Percentiles rank a stretch among this genome's conserved stretches.
phyloP scores from a whole-genome alignment of 1,139 yeast genomes.

The Candida pseudoviswanathii region DNA sequence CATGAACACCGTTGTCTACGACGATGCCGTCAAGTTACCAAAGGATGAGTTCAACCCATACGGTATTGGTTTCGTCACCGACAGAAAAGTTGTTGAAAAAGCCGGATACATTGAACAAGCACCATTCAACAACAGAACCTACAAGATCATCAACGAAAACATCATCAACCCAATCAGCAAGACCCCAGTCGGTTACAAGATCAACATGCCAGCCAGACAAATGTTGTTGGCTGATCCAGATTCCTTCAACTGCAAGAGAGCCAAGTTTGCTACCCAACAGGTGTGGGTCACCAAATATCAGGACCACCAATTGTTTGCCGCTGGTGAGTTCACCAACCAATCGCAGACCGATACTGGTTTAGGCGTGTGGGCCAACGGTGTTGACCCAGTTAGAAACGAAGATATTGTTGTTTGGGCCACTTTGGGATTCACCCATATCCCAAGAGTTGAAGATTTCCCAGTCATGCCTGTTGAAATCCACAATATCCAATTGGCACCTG shows the following conservation, averaged over 20 bases:
- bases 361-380: conserved; percentile 66
- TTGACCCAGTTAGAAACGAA: conserved; percentile 74
- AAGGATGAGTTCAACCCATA: conserved; percentile 62
- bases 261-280: conserved; percentile 72
- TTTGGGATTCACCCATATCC: conserved; percentile 83
- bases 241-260: conserved; percentile 66
- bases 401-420: conserved; percentile 89
- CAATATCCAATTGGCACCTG: conserved; percentile 69
- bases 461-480: conserved; percentile 87
- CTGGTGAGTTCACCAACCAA: conserved; percentile 82
- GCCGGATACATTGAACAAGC: conserved; percentile 76
- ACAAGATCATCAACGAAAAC: conserved; percentile 79
- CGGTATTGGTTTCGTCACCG: conserved; percentile 74
- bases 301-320: conserved; percentile 70
- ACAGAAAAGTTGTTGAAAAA: conserved; percentile 66
- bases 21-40: conserved; percentile 72
- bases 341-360: conserved; percentile 65
- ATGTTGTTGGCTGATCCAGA: conserved; percentile 68
- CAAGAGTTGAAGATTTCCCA: conserved; percentile 85
- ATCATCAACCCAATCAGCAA: conserved; percentile 74
- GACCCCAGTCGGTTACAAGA: conserved; percentile 82
- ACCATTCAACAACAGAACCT: conserved; percentile 74
- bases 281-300: conserved; percentile 75
- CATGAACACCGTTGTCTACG: conserved; percentile 73
- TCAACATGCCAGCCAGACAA: conserved; percentile 76